Percentiles rank a stretch among this genome's conserved stretches.
Evolutionary conservation across 331 rosid genomes (phyloP).

Genomic region (Saraca asoca): DNA sequence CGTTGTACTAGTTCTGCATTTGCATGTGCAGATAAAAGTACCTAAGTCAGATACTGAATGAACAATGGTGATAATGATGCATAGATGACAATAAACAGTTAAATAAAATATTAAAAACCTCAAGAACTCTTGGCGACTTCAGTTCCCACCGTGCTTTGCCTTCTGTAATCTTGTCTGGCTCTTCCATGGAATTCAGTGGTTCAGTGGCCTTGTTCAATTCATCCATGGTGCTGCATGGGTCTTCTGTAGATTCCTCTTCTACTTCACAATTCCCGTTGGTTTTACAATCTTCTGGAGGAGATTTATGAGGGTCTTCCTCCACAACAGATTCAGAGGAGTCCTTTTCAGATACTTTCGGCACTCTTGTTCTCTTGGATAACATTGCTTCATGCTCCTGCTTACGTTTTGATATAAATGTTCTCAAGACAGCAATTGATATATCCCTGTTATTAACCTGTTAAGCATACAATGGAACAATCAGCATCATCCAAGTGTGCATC

Average conservation of each 20-base stretch:
- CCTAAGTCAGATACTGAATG: constrained; percentile 16
- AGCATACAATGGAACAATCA: constrained; percentile 35
- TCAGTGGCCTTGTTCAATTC: constrained; percentile 34
- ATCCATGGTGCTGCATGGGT: constrained; percentile 46
- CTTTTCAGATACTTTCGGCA: constrained; percentile 44
- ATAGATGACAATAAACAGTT: not conserved
- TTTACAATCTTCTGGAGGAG: constrained; percentile 44
- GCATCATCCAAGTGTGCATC: not conserved
- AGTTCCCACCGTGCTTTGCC: constrained; percentile 59
- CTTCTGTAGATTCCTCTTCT: constrained; percentile 49
- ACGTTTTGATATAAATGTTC: constrained; percentile 68
- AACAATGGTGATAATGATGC: constrained; percentile 1
- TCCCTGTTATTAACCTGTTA: constrained; percentile 93
- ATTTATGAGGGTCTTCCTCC: constrained; percentile 48
- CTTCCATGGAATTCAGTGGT: constrained; percentile 43
- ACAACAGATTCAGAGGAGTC: constrained; percentile 47
- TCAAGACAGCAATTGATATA: constrained; percentile 86
- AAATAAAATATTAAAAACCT: constrained; percentile 50
- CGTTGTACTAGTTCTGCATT: constrained; percentile 4
- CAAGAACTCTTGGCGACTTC: constrained; percentile 88
- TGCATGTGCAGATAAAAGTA: not conserved
- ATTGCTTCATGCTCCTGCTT: constrained; percentile 69
- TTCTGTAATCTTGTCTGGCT: constrained; percentile 39
- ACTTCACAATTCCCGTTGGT: constrained; percentile 54
- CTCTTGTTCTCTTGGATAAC: constrained; percentile 56